phyloP scores from a whole-genome alignment of 345 rosid genomes.

The Anacardium occidentale region DNA sequence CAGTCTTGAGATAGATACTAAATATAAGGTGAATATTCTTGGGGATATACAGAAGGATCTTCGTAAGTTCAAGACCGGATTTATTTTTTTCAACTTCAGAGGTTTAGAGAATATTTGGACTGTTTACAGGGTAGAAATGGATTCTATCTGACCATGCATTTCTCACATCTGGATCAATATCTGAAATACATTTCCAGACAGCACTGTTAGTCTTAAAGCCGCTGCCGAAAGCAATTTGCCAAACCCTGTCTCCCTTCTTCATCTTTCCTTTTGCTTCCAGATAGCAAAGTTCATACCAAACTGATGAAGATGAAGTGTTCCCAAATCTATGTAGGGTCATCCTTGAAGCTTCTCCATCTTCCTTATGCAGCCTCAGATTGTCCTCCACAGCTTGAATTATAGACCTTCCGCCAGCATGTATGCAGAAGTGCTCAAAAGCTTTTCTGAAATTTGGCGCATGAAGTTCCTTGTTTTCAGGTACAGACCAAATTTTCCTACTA shows the following conservation, averaged over 20 bases:
- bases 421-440: conserved; percentile 60
- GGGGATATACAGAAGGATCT: conserved; percentile 1
- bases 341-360: conserved; percentile 66
- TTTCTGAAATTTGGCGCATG: conserved; percentile 55
- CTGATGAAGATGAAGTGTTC: conserved; percentile 64
- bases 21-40: background rate
- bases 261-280: conserved; percentile 56
- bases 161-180: conserved; percentile 31
- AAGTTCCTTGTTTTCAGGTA: conserved; percentile 22
- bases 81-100: conserved; percentile 5
- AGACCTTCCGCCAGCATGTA: conserved; percentile 61
- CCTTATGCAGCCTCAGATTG: conserved; percentile 50
- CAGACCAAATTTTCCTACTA: conserved; percentile 20
- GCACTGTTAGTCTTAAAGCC: conserved; percentile 69
- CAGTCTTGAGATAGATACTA: background rate
- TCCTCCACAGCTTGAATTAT: conserved; percentile 54
- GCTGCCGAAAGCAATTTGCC: conserved; percentile 71
- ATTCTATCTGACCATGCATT: conserved; percentile 65
- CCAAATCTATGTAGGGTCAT: conserved; percentile 61
- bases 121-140: conserved; percentile 43
- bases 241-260: conserved; percentile 49
- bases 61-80: background rate
- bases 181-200: conserved; percentile 56
- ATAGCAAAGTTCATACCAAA: conserved; percentile 73
- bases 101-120: conserved; percentile 6